phyloP scores from a whole-genome alignment of 2,329 filamentous ascomycete species.

The Sclerotinia sclerotiorum region DNA sequence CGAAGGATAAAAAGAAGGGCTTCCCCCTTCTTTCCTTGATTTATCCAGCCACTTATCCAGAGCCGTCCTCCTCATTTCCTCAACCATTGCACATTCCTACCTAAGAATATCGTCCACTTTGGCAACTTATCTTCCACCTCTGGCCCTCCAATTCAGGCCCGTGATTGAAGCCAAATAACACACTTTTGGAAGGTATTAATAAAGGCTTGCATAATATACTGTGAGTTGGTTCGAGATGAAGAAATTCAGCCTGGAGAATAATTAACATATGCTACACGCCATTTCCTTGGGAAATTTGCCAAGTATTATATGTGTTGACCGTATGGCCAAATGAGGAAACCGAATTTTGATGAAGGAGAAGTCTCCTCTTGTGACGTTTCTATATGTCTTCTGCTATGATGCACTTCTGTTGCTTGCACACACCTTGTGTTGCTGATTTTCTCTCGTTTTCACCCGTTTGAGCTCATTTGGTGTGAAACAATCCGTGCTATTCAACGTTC shows the following conservation, averaged over 20 bases:
- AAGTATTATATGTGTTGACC: constrained; percentile 1
- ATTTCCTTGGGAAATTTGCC: not conserved
- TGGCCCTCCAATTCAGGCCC: not conserved
- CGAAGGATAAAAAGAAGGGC: constrained; percentile 1
- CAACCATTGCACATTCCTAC: not conserved
- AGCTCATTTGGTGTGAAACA: not conserved
- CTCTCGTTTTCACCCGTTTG: not conserved
- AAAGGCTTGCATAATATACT: constrained; percentile 12
- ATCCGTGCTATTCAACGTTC: not conserved
- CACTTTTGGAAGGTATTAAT: constrained; percentile 15
- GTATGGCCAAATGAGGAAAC: constrained; percentile 14
- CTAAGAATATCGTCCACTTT: not conserved
- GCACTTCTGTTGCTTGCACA: not conserved
- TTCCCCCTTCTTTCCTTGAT: not conserved
- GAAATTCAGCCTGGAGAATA: not conserved
- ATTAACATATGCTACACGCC: not conserved
- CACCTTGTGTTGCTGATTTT: constrained; percentile 3
- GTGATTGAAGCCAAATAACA: constrained; percentile 1
- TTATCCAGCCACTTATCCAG: constrained; percentile 3
- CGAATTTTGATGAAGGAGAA: constrained; percentile 8
- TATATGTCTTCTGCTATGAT: constrained; percentile 15
- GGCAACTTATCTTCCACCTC: not conserved
- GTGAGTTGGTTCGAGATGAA: not conserved
- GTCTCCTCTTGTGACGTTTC: constrained; percentile 10
- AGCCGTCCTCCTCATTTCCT: constrained; percentile 1